Evolutionary conservation across 2,329 filamentous ascomycete species (phyloP).

Genomic region (Pseudophaeomoniella oleicola): DNA sequence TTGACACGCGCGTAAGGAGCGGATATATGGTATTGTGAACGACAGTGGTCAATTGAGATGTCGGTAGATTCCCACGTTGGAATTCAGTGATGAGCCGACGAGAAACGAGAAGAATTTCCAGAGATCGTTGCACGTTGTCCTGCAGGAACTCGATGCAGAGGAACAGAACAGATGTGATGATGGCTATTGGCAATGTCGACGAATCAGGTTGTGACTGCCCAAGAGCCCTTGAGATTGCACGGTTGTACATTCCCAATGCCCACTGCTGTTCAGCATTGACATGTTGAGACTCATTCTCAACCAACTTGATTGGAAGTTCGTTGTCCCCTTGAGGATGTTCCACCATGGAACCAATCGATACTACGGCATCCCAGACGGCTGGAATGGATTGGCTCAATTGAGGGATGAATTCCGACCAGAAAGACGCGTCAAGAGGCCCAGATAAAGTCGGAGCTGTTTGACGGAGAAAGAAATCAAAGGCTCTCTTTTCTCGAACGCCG

Average conservation of each 20-base stretch:
- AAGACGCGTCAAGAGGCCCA: neutral
- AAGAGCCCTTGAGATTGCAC: neutral
- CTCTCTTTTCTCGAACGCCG: neutral
- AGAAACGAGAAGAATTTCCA: neutral
- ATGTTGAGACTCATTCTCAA: neutral
- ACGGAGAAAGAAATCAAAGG: neutral
- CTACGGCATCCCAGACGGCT: slow-evolving; percentile 1
- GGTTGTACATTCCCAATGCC: neutral
- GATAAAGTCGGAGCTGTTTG: neutral
- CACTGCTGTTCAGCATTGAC: neutral
- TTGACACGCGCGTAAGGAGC: neutral
- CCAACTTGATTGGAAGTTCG: neutral
- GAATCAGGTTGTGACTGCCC: neutral
- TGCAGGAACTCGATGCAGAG: slow-evolving; percentile 4
- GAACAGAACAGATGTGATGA: slow-evolving; percentile 2
- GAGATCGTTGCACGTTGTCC: slow-evolving; percentile 2
- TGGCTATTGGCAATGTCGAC: neutral
- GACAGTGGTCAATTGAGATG: neutral
- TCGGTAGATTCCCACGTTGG: neutral
- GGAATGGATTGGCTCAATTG: neutral
- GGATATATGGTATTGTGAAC: neutral
- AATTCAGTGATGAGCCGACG: neutral
- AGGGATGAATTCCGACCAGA: slow-evolving; percentile 1
- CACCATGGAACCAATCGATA: neutral
- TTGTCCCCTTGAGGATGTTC: slow-evolving; percentile 1